Evolutionary conservation across 345 rosid genomes (phyloP).

Genomic region (Corchorus olitorius): DNA sequence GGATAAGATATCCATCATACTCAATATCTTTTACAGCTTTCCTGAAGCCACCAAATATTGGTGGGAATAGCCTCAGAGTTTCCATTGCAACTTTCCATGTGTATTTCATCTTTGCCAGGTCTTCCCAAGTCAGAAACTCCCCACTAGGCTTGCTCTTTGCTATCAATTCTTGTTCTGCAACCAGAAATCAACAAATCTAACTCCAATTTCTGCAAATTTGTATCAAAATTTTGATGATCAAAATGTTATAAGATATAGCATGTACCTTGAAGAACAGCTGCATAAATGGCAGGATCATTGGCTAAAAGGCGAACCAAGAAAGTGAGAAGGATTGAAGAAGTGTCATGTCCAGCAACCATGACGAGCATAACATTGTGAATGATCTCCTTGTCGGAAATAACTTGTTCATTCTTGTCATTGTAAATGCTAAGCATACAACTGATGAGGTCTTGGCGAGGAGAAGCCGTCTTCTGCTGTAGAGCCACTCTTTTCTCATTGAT

Average conservation of each 20-base stretch:
- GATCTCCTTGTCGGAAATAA: conserved; percentile 49
- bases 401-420: conserved; percentile 16
- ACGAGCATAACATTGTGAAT: conserved; percentile 48
- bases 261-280: conserved; percentile 54
- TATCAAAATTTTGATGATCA: neutral
- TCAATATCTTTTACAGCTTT: conserved; percentile 44
- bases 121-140: conserved; percentile 52
- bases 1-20: conserved; percentile 45
- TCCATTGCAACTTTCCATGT: conserved; percentile 67
- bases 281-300: conserved; percentile 35
- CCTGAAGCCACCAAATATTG: conserved; percentile 54
- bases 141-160: conserved; percentile 42
- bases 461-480: conserved; percentile 32
- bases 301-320: conserved; percentile 49
- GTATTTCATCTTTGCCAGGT: conserved; percentile 58
- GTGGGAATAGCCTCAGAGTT: conserved; percentile 48
- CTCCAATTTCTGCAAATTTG: neutral
- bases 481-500: conserved; percentile 39
- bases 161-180: conserved; percentile 55
- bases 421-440: conserved; percentile 41
- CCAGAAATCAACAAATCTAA: neutral
- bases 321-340: conserved; percentile 51
- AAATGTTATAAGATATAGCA: neutral
- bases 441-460: conserved; percentile 45
- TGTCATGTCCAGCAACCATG: conserved; percentile 66